phyloP scores from a whole-genome alignment of 345 rosid species.

The Hibiscus trionum region DNA sequence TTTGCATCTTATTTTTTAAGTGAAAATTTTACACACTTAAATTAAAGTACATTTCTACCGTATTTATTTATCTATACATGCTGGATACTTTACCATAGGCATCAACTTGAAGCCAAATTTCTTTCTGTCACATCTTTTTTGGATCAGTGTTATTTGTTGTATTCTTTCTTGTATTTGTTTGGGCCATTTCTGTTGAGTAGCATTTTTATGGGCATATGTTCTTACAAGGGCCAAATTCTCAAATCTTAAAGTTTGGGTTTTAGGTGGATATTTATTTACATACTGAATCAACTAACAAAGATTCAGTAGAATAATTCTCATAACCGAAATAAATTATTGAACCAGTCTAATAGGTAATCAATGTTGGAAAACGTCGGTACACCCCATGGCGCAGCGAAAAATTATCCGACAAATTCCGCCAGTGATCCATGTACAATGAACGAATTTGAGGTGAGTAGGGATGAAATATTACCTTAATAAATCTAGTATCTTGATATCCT shows the following conservation, averaged over 20 bases:
- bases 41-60: no score
- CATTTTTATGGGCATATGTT: background rate
- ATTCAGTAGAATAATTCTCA: background rate
- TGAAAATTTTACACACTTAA: background rate
- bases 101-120: background rate
- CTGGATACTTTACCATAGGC: background rate
- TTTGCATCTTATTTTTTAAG: background rate
- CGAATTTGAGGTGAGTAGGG: no score
- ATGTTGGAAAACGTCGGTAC: no score
- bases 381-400: no score
- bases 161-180: background rate
- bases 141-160: background rate
- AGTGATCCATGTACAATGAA: no score
- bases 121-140: background rate
- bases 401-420: no score
- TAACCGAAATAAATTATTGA: background rate
- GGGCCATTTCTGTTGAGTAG: background rate
- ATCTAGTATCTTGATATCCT: no score
- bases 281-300: background rate
- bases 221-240: background rate
- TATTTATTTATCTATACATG: background rate
- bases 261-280: constrained; percentile 7
- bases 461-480: no score
- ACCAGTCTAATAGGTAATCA: no score
- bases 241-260: background rate